These are phyloP conservation scores for Verticillium longisporum DNA, from an alignment of 2,329 filamentous ascomycete species.

Conservation along the genomic window DNA sequence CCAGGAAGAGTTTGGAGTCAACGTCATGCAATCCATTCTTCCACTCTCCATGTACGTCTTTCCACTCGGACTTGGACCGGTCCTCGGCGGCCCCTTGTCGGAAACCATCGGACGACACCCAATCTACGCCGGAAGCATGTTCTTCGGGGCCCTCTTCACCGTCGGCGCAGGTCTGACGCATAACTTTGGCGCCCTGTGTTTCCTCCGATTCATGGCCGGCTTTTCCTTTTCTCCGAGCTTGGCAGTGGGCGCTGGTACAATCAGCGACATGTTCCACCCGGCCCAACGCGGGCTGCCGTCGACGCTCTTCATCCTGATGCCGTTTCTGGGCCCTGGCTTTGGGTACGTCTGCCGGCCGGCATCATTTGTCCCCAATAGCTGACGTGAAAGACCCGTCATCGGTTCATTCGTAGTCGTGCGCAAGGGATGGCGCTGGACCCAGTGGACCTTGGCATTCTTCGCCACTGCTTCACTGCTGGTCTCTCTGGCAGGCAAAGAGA, in stretches of 20 bases:
- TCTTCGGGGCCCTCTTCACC: conserved; percentile 46
- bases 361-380: not conserved
- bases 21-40: conserved; percentile 48
- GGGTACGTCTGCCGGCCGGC: conserved; percentile 27
- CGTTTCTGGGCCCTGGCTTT: conserved; percentile 45
- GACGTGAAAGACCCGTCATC: conserved; percentile 33
- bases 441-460: conserved; percentile 35
- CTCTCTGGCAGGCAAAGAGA: conserved; percentile 39
- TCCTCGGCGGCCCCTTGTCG: conserved; percentile 51
- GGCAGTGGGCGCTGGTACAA: conserved; percentile 40
- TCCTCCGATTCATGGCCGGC: conserved; percentile 51
- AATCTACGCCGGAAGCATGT: conserved; percentile 40
- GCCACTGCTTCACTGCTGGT: conserved; percentile 27
- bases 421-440: conserved; percentile 47
- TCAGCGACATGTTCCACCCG: conserved; percentile 40
- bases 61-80: conserved; percentile 52
- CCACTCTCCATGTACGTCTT: conserved; percentile 54
- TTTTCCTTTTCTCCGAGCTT: conserved; percentile 42
- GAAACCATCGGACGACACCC: conserved; percentile 49
- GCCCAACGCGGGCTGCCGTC: conserved; percentile 34
- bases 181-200: conserved; percentile 40
- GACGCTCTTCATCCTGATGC: conserved; percentile 40
- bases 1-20: conserved; percentile 45
- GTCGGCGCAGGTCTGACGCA: conserved; percentile 46
- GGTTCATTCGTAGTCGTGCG: conserved; percentile 38